Evolutionary conservation across 2,329 filamentous ascomycete genomes (phyloP).

Genomic region (Aspergillus felis): DNA sequence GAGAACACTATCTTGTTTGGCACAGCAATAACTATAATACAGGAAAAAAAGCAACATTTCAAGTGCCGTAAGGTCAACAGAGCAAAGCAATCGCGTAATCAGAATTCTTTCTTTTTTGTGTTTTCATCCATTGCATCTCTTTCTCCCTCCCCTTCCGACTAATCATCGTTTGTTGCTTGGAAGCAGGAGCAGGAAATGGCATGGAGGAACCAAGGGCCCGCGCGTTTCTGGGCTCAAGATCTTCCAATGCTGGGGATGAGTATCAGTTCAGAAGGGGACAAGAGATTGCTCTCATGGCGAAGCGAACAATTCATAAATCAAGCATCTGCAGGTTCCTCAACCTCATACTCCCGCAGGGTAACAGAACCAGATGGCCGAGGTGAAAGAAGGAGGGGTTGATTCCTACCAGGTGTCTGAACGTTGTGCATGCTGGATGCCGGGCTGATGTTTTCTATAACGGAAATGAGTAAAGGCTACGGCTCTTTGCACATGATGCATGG

Average conservation of each 20-base stretch:
- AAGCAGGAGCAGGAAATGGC: background rate
- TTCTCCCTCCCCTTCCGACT: background rate
- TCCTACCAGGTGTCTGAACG: conserved; percentile 30
- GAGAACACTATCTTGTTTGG: conserved; percentile 9
- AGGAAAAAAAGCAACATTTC: conserved; percentile 2
- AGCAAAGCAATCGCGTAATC: background rate
- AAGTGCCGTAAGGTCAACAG: background rate
- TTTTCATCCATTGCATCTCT: background rate
- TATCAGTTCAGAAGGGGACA: background rate
- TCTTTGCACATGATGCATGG: conserved; percentile 3
- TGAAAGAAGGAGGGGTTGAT: conserved; percentile 27
- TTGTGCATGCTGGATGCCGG: conserved; percentile 21
- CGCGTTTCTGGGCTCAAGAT: background rate
- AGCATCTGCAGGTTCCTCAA: conserved; percentile 32
- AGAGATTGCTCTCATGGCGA: background rate
- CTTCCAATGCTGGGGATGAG: background rate
- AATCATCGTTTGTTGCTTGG: background rate
- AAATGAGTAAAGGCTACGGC: conserved; percentile 7
- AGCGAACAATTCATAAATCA: background rate
- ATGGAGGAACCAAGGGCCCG: background rate
- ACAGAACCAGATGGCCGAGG: conserved; percentile 20
- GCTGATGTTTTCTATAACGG: background rate
- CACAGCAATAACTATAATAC: conserved; percentile 12
- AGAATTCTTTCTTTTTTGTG: background rate
- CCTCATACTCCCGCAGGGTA: conserved; percentile 34